Evolutionary conservation across 2,329 filamentous ascomycete genomes (phyloP), one percentile per base, ranked within the genome.

Genomic region (Pestalotiopsis sp.): DNA sequence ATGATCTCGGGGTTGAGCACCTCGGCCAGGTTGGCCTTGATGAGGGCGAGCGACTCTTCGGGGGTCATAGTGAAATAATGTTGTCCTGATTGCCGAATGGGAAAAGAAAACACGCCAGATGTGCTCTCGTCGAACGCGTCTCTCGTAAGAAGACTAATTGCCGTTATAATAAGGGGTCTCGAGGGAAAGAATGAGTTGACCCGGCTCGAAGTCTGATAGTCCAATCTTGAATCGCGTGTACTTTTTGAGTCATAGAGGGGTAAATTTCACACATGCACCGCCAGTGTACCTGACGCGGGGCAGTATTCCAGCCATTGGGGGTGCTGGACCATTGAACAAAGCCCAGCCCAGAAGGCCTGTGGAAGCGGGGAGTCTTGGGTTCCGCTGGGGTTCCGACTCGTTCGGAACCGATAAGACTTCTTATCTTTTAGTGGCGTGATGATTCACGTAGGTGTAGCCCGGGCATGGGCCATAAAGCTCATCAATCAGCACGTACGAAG

Each of bases 1-100:
- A 96, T 92, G 71, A 97, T 93, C 77, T 97, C 93, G 27, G 90
- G 90, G 77, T 96, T 95, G 70, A 97, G 87, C 64, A 93, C 85
- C 84, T 97, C 94, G 70, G 91, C 89, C 69, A 97, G 86, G 80
- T 96, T 96, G 78, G 91, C 90, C 71, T 87, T 89, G 82, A 97
- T 97, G 76, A 97, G 87, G 67, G 86, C 86, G 74, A 95, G 39
- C 20, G 66, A 67, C 66, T 61, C 66, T 49, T 67, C 66, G 58
- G 66, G 66, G 45, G 66, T 67, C 66, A 67, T 67, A 36, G 12
- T 56, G 72, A 64, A 27, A 36, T 61, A 4, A n/a, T 64, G 62
- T 23, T 64, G 20, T 7, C 52, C 13, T 36, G 73, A 71, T 39
- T 20, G 64, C 27, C 11, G 52, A 66, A 11, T 31, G 11, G 13